A percentile compares a stretch with the other conserved stretches of the same genome.
phyloP scores from a whole-genome alignment of 768 basidiomycete species.

The Tulasnella sp. region DNA sequence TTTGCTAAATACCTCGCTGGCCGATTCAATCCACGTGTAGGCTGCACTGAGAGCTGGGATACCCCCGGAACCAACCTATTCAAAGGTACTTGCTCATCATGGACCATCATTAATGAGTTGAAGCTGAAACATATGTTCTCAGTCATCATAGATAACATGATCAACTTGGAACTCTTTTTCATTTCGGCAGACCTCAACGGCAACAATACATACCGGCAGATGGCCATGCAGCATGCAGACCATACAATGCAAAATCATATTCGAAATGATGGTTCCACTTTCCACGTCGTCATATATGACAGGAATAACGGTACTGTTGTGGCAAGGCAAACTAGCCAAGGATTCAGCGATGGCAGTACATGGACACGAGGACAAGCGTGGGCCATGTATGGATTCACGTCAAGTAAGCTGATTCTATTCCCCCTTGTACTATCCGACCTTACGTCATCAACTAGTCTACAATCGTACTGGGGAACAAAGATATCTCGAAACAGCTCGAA shows the following conservation, averaged over 20 bases:
- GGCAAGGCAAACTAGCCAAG: slow-evolving; percentile 44
- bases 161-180: slow-evolving; percentile 19
- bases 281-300: slow-evolving; percentile 21
- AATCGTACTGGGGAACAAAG: slow-evolving; percentile 35
- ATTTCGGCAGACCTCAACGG: slow-evolving; percentile 2
- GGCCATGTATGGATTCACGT: slow-evolving; percentile 57
- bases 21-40: slow-evolving; percentile 16
- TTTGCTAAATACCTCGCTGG: slow-evolving; percentile 17
- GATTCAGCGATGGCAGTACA: slow-evolving; percentile 48
- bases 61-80: slow-evolving; percentile 11
- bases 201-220: slow-evolving; percentile 17
- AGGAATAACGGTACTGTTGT: slow-evolving; percentile 42
- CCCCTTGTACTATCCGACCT: not conserved
- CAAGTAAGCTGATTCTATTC: slow-evolving; percentile 33
- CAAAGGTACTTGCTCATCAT: not conserved
- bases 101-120: not conserved
- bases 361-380: slow-evolving; percentile 66
- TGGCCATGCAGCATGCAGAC: slow-evolving; percentile 22
- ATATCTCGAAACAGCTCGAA: slow-evolving; percentile 49
- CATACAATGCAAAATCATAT: slow-evolving; percentile 21
- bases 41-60: slow-evolving; percentile 20
- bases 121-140: not conserved
- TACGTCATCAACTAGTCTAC: slow-evolving; percentile 38
- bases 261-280: slow-evolving; percentile 18
- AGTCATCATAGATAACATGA: slow-evolving; percentile 22